Percentiles rank a stretch among this genome's conserved stretches.
Conservation (phyloP, 2,329 filamentous ascomycete species). For the Apiospora hydei region DNA sequence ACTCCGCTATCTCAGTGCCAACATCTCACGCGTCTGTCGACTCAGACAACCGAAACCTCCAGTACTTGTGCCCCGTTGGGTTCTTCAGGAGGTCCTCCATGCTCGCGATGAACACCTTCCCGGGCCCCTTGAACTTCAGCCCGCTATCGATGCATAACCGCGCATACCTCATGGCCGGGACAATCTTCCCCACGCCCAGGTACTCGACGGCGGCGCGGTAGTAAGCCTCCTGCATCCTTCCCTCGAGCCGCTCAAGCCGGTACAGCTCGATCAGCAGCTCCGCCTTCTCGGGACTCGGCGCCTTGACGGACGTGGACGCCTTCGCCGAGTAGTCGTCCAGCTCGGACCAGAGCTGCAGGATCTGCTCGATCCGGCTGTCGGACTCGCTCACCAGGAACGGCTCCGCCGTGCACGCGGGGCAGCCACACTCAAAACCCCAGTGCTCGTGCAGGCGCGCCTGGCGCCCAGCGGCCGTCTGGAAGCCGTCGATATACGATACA, state of each 20-base stretch:
- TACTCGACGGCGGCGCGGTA: slow-evolving; percentile 50
- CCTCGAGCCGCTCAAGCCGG: slow-evolving; percentile 43
- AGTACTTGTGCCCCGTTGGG: slow-evolving; percentile 41
- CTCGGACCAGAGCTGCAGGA: slow-evolving; percentile 40
- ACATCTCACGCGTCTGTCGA: neutral
- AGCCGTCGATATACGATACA: slow-evolving; percentile 49
- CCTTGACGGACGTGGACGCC: slow-evolving; percentile 34
- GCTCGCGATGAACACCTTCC: slow-evolving; percentile 40
- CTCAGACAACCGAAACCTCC: slow-evolving; percentile 27
- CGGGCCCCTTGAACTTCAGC: slow-evolving; percentile 40
- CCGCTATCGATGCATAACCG: slow-evolving; percentile 36
- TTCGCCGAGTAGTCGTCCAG: slow-evolving; percentile 45
- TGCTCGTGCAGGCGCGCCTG: slow-evolving; percentile 39
- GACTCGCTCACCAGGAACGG: slow-evolving; percentile 39
- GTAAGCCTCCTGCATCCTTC: slow-evolving; percentile 44
- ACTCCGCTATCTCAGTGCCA: too few relatives aligned
- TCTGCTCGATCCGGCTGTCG: slow-evolving; percentile 44
- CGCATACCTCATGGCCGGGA: slow-evolving; percentile 44
- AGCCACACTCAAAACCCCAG: slow-evolving; percentile 51
- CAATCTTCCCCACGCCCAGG: slow-evolving; percentile 44
- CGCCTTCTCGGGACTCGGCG: slow-evolving; percentile 41
- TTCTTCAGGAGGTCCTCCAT: slow-evolving; percentile 44
- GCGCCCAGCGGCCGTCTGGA: slow-evolving; percentile 42
- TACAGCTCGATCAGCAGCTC: slow-evolving; percentile 47
- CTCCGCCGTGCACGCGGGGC: slow-evolving; percentile 43